Conservation (phyloP, 257 asterid genomes). For the Plectranthus barbatus region DNA sequence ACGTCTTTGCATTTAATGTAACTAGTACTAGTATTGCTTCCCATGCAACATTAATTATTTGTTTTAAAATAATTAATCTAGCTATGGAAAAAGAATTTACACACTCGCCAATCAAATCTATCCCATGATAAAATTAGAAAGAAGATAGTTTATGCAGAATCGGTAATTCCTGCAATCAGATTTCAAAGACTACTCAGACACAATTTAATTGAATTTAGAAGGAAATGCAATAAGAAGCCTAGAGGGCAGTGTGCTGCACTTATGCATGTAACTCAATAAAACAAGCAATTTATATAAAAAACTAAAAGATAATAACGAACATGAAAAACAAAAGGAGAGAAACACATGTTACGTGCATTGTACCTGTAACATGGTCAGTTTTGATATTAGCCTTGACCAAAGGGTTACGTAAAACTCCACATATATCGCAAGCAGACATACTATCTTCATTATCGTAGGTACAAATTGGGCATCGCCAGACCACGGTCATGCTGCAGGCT, state of each 20-base stretch:
- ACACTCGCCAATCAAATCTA: slow-evolving; percentile 6
- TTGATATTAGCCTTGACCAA: slow-evolving; percentile 50
- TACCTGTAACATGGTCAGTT: slow-evolving; percentile 46
- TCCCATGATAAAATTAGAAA: not conserved
- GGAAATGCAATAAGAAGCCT: not conserved
- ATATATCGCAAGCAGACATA: slow-evolving; percentile 80
- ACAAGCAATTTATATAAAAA: not conserved
- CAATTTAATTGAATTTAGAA: slow-evolving; percentile 1
- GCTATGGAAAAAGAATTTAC: slow-evolving; percentile 17
- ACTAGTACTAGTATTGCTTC: too few species aligned
- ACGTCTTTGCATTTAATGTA: too few species aligned
- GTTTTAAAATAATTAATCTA: slow-evolving; percentile 15
- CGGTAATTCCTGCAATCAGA: slow-evolving; percentile 4
- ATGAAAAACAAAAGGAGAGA: not conserved
- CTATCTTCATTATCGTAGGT: slow-evolving; percentile 80
- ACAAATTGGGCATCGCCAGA: slow-evolving; percentile 93
- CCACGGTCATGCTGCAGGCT: slow-evolving; percentile 27
- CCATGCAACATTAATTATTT: too few species aligned
- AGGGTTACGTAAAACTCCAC: slow-evolving; percentile 89
- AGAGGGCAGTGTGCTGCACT: slow-evolving; percentile 3
- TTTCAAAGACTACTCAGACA: slow-evolving; percentile 1
- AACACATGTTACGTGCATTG: not conserved
- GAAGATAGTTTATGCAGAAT: not conserved
- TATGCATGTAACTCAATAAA: slow-evolving; percentile 3
- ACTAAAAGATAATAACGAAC: not conserved